These are phyloP conservation scores for Pittosporum tobira DNA, from an alignment of 129 eudicot species.

Conservation along the genomic window DNA sequence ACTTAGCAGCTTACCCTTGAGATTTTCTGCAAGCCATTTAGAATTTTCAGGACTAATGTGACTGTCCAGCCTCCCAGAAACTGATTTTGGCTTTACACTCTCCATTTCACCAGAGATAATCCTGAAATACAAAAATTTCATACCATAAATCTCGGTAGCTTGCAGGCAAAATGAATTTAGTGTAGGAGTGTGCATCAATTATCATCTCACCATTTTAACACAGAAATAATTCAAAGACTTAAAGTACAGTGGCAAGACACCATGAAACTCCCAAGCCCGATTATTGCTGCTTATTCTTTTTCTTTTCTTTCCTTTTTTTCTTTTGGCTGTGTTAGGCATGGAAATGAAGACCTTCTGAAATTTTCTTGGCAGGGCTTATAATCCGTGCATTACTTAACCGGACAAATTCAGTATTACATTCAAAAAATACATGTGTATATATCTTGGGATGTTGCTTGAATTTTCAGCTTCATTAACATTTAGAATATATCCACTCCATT, in stretches of 20 bases:
- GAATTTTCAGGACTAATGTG: slow-evolving; percentile 26
- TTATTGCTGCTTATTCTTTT: too few species aligned
- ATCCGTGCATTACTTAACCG: too few species aligned
- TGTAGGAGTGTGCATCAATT: background rate
- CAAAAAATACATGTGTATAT: too few species aligned
- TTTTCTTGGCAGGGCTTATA: too few species aligned
- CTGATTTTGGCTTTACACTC: slow-evolving; percentile 21
- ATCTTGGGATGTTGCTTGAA: too few species aligned
- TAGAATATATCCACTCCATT: too few species aligned
- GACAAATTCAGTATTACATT: too few species aligned
- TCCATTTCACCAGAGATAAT: slow-evolving; percentile 22
- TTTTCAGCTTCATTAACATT: too few species aligned
- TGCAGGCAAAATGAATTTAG: background rate
- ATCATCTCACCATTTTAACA: background rate
- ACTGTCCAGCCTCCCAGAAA: slow-evolving; percentile 11
- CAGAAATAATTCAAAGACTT: background rate
- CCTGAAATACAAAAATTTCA: slow-evolving; percentile 13
- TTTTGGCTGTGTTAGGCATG: too few species aligned
- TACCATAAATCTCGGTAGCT: slow-evolving; percentile 1
- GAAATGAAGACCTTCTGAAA: too few species aligned
- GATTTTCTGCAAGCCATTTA: slow-evolving; percentile 46
- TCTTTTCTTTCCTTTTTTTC: too few species aligned
- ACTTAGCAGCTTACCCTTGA: slow-evolving; percentile 35
- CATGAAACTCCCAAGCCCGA: background rate
- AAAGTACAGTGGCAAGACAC: background rate